Base-by-base conservation (phyloP, 2,329 filamentous ascomycete species). In the Thielaviopsis populi region DNA sequence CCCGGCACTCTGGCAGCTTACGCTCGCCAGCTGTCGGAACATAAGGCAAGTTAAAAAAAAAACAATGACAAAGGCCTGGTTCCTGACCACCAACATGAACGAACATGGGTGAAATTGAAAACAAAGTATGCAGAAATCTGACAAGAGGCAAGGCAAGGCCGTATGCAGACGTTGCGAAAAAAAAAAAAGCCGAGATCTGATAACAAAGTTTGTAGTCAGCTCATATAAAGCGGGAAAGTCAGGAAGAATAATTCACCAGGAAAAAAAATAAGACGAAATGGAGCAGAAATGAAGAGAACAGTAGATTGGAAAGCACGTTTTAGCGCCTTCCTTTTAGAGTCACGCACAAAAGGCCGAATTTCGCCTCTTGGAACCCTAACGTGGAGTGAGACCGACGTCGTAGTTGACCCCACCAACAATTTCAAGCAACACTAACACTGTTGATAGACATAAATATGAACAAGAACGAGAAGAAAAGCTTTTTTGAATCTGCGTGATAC, bases 331-430 rank as follows among this genome's bases (percentile, higher is more conserved):
- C n/a, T 56, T 56, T 33, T 33, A 30, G 11, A 30, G 24, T 56
- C 15, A 17, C 30, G 50, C 13, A 56, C 30, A 37, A 43, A 43
- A 46, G 17, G 6, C 27, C 11, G 15, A 59, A 30, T 59, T 59
- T 59, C 37, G n/a, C 58, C 37, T 42, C 19, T 15, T n/a, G 24
- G 41, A 59, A 59, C 58, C 58, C 58, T 59, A 59, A 59, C 58
- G 3, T 11, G 19, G 19, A 60, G 30, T 46, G 24, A 1, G 27
- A 7, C 24, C 33, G 24, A 30, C 17, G 13, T 19, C 8, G 4
- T 17, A 33, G 13, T 59, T 37, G n/a, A 30, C 58, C 58, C 58
- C 58, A 46, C 41, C 22, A 30, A 11, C 10, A 42, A 43, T 41
- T 24, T 17, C 40, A 27, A 2, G 8, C 10, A 17, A 13, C 6